These are phyloP conservation scores for Ramularia endophylla DNA, from an alignment of 2,329 filamentous ascomycete species.

Conservation along the genomic window DNA sequence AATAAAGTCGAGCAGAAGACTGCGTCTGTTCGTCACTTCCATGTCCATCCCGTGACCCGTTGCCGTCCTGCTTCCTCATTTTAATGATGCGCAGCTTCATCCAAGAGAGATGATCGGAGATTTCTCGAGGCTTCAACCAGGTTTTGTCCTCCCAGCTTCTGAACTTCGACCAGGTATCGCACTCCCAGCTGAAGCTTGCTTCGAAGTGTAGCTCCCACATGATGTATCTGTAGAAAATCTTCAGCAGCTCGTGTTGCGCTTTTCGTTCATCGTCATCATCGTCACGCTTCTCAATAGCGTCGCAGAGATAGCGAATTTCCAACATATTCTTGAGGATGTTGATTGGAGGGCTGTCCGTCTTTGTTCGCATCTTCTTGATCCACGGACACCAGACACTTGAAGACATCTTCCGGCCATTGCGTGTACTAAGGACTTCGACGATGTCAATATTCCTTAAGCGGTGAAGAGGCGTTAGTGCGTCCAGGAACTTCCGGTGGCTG, in stretches of 20 bases:
- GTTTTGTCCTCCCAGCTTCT: background rate
- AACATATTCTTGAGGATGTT: background rate
- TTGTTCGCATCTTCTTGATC: background rate
- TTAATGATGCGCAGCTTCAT: background rate
- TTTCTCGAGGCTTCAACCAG: no score
- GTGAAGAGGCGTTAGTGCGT: background rate
- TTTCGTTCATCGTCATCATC: constrained; percentile 1
- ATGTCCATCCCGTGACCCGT: background rate
- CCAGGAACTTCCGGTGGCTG: background rate
- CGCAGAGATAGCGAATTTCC: background rate
- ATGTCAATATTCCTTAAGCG: background rate
- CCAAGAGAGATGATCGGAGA: background rate
- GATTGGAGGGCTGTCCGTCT: background rate
- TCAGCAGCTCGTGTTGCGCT: background rate
- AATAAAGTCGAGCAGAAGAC: background rate
- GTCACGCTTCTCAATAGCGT: background rate
- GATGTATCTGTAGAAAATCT: constrained; percentile 1
- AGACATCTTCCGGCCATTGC: background rate
- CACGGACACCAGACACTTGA: background rate
- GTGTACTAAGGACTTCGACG: background rate
- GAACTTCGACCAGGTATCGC: no score
- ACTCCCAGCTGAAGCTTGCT: background rate
- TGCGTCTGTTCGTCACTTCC: background rate
- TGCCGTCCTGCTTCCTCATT: background rate
- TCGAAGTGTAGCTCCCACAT: background rate